Percentiles rank a stretch among this genome's conserved stretches.
Evolutionary conservation across 352 stramenopile genomes (phyloP).

Genomic region (Globisporangium uncinulatum): DNA sequence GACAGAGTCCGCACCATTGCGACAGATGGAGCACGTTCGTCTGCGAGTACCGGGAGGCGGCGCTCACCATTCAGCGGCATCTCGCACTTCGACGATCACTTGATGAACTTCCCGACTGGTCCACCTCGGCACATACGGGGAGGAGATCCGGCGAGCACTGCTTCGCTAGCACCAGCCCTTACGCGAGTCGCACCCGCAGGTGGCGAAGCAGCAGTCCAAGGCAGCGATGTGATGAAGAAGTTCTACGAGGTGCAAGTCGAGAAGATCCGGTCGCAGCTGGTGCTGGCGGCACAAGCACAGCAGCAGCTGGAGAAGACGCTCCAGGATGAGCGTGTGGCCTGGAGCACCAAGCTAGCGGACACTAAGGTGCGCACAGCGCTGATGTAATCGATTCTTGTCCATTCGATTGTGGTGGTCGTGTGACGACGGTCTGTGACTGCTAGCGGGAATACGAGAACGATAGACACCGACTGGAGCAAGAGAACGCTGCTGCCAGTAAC

Average conservation of each 20-base stretch:
- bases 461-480: slow-evolving; percentile 16
- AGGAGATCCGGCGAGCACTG: background rate
- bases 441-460: slow-evolving; percentile 9
- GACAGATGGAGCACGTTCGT: too few species aligned
- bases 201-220: slow-evolving; percentile 5
- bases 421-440: background rate
- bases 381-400: background rate
- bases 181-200: background rate
- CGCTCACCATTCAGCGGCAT: slow-evolving; percentile 13
- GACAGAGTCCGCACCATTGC: slow-evolving; percentile 12
- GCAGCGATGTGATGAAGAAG: slow-evolving; percentile 57
- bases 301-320: slow-evolving; percentile 42
- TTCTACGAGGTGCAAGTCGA: slow-evolving; percentile 82
- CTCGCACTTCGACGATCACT: slow-evolving; percentile 60
- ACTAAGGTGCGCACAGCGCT: slow-evolving; percentile 20
- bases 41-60: background rate
- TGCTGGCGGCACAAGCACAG: slow-evolving; percentile 35
- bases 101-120: slow-evolving; percentile 19
- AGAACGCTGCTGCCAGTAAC: slow-evolving; percentile 16
- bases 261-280: slow-evolving; percentile 60
- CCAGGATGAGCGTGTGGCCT: slow-evolving; percentile 32
- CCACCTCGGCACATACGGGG: background rate
- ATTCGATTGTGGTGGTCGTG: background rate
- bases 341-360: slow-evolving; percentile 13
- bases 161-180: background rate